phyloP scores from a whole-genome alignment of 352 stramenopile species.

The Thalassiosira livingstoniorum region DNA sequence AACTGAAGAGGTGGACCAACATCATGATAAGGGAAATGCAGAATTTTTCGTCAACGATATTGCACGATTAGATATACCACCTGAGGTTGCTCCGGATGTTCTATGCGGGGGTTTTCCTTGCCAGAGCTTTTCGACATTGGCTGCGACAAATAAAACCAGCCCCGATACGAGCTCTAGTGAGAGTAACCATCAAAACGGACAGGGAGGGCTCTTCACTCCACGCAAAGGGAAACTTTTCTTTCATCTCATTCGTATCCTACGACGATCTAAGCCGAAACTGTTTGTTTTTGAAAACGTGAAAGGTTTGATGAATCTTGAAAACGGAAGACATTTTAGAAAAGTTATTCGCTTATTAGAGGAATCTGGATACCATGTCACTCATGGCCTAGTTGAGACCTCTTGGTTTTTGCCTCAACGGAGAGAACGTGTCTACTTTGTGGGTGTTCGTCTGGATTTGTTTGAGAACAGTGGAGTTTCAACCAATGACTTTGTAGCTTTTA shows the following conservation, averaged over 20 bases:
- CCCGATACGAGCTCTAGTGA: not conserved
- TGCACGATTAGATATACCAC: conserved; percentile 40
- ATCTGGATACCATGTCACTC: conserved; percentile 43
- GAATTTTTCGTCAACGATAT: conserved; percentile 55
- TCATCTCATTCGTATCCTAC: conserved; percentile 72
- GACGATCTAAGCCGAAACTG: conserved; percentile 56
- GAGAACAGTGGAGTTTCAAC: not conserved
- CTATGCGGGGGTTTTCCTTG: conserved; percentile 78
- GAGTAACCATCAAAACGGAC: not conserved
- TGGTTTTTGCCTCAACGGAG: conserved; percentile 51
- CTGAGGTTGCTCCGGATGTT: conserved; percentile 51
- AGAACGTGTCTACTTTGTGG: conserved; percentile 56
- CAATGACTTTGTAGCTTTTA: not conserved
- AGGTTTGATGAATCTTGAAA: conserved; percentile 59
- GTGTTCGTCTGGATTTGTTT: conserved; percentile 45
- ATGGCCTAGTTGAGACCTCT: conserved; percentile 25
- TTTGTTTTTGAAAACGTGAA: conserved; percentile 83
- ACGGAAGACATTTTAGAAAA: conserved; percentile 35
- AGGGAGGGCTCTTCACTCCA: conserved; percentile 33
- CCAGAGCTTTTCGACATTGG: conserved; percentile 73
- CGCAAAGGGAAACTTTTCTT: conserved; percentile 66
- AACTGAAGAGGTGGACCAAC: not conserved
- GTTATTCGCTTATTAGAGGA: conserved; percentile 41
- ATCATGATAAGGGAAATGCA: conserved; percentile 6
- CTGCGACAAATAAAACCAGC: conserved; percentile 39